Conservation (phyloP, 2,329 filamentous ascomycete species). For the Aulographum hederae region DNA sequence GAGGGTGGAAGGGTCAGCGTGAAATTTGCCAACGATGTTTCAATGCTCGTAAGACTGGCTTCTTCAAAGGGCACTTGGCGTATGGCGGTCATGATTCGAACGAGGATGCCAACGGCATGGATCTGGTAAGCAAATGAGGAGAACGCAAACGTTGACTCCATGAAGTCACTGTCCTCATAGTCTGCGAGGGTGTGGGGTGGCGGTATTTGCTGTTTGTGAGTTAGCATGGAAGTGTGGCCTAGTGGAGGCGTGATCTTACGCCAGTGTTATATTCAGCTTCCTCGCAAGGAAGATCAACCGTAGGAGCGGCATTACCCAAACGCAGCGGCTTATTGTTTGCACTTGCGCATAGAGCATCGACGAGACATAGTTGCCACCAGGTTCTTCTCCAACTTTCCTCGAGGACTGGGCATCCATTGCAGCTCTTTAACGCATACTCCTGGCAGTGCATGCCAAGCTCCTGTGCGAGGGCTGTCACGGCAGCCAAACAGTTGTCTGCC, state of each 20-base stretch:
- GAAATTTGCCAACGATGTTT: conserved; percentile 54
- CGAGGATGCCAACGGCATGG: conserved; percentile 61
- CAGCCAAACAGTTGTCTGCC: conserved; percentile 46
- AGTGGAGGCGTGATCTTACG: conserved; percentile 10
- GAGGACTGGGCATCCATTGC: conserved; percentile 44
- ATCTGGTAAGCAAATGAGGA: conserved; percentile 78
- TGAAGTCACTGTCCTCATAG: conserved; percentile 62
- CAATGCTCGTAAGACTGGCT: conserved; percentile 33
- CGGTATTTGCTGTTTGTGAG: conserved; percentile 13
- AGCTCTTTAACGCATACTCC: conserved; percentile 45
- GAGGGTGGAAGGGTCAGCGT: conserved; percentile 55
- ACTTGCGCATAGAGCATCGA: conserved; percentile 70
- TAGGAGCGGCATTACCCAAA: conserved; percentile 46
- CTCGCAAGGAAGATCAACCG: conserved; percentile 65
- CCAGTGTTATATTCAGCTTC: conserved; percentile 46
- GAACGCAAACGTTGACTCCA: conserved; percentile 49
- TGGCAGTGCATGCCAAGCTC: conserved; percentile 59
- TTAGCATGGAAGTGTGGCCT: conserved; percentile 4
- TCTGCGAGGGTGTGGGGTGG: conserved; percentile 40
- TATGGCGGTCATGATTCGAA: conserved; percentile 46
- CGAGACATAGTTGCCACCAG: conserved; percentile 77
- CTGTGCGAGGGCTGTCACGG: conserved; percentile 53
- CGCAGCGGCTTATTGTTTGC: conserved; percentile 54
- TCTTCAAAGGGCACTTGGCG: conserved; percentile 17
- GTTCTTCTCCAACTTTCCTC: conserved; percentile 77